These are phyloP conservation scores for Cutaneotrichosporon cyanovorans DNA, from an alignment of 1,284 basidiomycete genomes.

Conservation along the genomic window DNA sequence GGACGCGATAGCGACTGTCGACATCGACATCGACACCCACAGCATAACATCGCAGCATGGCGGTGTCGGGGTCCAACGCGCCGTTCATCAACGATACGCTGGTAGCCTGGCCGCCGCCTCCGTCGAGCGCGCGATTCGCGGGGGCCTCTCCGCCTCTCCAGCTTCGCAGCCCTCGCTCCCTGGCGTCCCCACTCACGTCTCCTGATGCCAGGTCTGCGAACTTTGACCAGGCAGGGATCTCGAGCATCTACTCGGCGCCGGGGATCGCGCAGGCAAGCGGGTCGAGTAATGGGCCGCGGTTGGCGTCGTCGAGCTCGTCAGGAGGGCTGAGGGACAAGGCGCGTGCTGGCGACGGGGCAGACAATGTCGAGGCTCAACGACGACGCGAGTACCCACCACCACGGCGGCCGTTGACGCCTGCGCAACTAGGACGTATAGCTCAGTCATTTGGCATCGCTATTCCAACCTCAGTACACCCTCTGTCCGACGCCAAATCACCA, in stretches of 20 bases:
- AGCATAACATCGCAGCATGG: too few species aligned
- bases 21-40: too few species aligned
- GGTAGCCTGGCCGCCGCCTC: conserved; percentile 36
- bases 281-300: too few species aligned
- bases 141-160: conserved; percentile 20
- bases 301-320: too few species aligned
- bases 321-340: too few species aligned
- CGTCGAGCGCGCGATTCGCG: conserved; percentile 18
- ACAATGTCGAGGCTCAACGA: background rate
- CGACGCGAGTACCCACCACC: conserved; percentile 29
- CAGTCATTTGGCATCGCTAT: conserved; percentile 42
- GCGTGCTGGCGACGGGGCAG: too few species aligned
- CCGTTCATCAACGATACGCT: conserved; percentile 36
- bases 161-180: conserved; percentile 12
- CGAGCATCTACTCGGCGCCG: too few species aligned
- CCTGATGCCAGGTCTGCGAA: background rate
- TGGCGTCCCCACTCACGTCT: background rate
- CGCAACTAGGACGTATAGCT: conserved; percentile 39
- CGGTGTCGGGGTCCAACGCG: conserved; percentile 32
- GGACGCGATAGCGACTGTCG: too few species aligned
- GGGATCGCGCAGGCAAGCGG: too few species aligned
- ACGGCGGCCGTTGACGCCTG: conserved; percentile 28
- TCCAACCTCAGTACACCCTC: conserved; percentile 11
- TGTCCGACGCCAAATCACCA: too few species aligned
- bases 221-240: too few species aligned